These are phyloP conservation scores for Phytophthora idaei DNA, from an alignment of 352 stramenopile genomes.

Conservation along the genomic window DNA sequence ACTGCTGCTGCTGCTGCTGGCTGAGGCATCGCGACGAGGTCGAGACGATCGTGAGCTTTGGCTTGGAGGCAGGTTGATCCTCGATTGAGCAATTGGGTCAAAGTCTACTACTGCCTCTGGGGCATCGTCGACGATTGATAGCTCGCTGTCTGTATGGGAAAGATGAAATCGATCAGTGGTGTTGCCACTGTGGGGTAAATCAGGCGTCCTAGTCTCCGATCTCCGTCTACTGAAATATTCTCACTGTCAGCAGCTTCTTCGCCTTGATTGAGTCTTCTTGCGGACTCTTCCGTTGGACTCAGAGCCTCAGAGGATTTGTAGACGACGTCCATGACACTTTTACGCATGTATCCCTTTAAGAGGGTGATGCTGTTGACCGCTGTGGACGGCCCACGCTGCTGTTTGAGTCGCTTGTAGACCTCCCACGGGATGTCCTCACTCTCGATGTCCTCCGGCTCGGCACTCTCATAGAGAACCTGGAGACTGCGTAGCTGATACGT, in stretches of 20 bases:
- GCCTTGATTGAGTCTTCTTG: constrained; percentile 3
- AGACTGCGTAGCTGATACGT: constrained; percentile 66
- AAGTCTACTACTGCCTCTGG: constrained; percentile 1
- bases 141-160: not conserved
- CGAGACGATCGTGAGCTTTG: constrained; percentile 9
- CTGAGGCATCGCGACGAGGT: constrained; percentile 10
- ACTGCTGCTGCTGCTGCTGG: not conserved
- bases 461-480: constrained; percentile 50
- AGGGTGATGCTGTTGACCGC: constrained; percentile 67
- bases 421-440: constrained; percentile 82
- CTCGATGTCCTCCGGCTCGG: constrained; percentile 72
- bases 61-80: constrained; percentile 12
- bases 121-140: not conserved
- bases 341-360: constrained; percentile 67
- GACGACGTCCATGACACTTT: constrained; percentile 49
- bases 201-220: constrained; percentile 41
- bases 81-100: constrained; percentile 15
- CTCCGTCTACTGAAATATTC: constrained; percentile 3
- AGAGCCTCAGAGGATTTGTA: constrained; percentile 26
- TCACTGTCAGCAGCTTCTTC: not conserved
- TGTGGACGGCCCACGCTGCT: constrained; percentile 65
- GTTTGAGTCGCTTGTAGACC: constrained; percentile 78
- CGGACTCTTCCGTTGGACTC: constrained; percentile 14
- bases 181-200: not conserved
- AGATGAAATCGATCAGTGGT: constrained; percentile 2